Percentiles rank a stretch among this genome's conserved stretches.
Evolutionary conservation across 305 asterid genomes (phyloP).

Genomic region (Fraxinus ornus): DNA sequence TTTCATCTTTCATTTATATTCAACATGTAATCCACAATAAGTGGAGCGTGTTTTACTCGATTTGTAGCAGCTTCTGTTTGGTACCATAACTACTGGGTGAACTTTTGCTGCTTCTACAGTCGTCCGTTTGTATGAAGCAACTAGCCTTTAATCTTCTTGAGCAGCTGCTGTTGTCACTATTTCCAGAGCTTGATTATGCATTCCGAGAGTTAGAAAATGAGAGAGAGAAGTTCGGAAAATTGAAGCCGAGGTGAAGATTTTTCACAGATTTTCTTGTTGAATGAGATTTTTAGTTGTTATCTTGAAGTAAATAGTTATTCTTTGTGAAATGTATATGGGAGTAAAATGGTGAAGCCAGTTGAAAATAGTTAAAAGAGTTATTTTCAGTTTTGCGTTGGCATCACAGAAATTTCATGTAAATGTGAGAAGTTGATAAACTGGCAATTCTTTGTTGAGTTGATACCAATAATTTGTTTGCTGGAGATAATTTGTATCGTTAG

Average conservation of each 20-base stretch:
- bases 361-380: not conserved
- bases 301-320: not conserved
- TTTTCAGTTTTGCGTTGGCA: not conserved
- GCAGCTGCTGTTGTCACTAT: slow-evolving; percentile 72
- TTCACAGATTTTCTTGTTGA: not conserved
- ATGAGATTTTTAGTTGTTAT: not conserved
- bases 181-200: slow-evolving; percentile 74
- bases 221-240: slow-evolving; percentile 65
- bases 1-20: not conserved
- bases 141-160: slow-evolving; percentile 73
- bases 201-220: slow-evolving; percentile 62
- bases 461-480: not conserved
- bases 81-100: slow-evolving; percentile 17
- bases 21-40: not conserved
- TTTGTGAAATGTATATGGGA: not conserved
- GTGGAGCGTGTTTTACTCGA: not conserved
- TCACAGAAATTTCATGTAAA: not conserved
- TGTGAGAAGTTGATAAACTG: not conserved
- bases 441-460: not conserved
- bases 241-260: slow-evolving; percentile 21
- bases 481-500: not conserved
- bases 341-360: not conserved
- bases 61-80: not conserved
- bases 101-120: slow-evolving; percentile 50
- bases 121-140: slow-evolving; percentile 81